Percentiles rank a stretch among this genome's conserved stretches.
Evolutionary conservation across 1,139 yeast genomes (phyloP).

Genomic region (Kodamaea fungicola): DNA sequence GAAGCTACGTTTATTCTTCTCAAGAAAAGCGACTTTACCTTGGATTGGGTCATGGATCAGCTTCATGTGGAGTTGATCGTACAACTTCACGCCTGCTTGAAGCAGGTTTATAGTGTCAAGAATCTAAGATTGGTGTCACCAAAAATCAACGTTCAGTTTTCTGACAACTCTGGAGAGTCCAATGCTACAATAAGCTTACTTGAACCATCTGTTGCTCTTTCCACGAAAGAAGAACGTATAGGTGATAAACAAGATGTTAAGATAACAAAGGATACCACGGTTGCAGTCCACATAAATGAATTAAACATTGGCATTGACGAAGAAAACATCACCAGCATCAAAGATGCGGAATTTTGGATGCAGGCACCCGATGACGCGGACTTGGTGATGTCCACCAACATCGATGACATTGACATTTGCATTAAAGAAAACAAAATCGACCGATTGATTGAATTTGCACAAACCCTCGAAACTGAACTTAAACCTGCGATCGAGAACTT

Average conservation of each 20-base stretch:
- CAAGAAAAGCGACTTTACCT: constrained; percentile 32
- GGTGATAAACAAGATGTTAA: constrained; percentile 4
- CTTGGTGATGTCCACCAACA: constrained; percentile 29
- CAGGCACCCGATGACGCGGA: constrained; percentile 21
- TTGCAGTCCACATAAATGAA: constrained; percentile 35
- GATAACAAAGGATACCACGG: constrained; percentile 10
- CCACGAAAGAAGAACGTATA: constrained; percentile 12
- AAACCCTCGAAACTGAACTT: constrained; percentile 16
- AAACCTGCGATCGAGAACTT: constrained; percentile 21
- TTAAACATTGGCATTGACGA: neutral
- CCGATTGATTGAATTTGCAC: constrained; percentile 34
- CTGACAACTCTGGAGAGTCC: constrained; percentile 27
- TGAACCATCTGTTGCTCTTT: constrained; percentile 39
- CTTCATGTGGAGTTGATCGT: constrained; percentile 61
- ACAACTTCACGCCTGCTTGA: constrained; percentile 34
- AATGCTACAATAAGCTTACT: constrained; percentile 23
- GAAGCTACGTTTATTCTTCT: constrained; percentile 28
- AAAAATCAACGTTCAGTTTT: constrained; percentile 38
- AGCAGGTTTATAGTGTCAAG: constrained; percentile 33
- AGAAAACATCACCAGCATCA: constrained; percentile 9
- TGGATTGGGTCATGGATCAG: constrained; percentile 55
- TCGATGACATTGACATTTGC: constrained; percentile 29
- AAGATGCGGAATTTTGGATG: constrained; percentile 45
- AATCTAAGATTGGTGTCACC: constrained; percentile 55
- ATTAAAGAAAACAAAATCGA: constrained; percentile 32